Base-by-base conservation (phyloP, 371 early-diverging fungal genomes). In the Synchytrium microbalum region DNA sequence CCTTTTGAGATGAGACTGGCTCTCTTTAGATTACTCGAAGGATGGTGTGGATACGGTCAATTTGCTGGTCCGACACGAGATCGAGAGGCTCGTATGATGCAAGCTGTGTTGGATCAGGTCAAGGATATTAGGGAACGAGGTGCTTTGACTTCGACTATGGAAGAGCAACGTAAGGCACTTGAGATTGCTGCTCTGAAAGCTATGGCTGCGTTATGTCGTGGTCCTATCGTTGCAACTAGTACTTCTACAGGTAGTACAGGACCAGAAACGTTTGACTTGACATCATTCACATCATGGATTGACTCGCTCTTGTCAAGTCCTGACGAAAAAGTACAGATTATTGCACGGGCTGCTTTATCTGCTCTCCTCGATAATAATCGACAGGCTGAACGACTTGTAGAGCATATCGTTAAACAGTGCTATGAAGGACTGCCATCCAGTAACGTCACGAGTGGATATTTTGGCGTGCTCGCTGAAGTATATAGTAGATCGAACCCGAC, bases 1-100 rank as follows among this genome's bases (percentile, higher is more conserved):
- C 46, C 46, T 38, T 90, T 90, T 71, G 91, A 92, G 58, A 80
- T 86, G 0, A 81, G 96, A 32, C 67, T 85, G 3, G 80, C 80
- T 5, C 61, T 93, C 26, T 95, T 92, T 74, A 80, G 82, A 63
- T 79, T 93, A 67, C 87, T 95, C 77, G 94, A 93, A 70, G 82
- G 87, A 54, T 97, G 97, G 97, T 91, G 94, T 72, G 91, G 96
- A 1, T 85, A 88, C 67, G 94, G 95, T 0, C 75, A 74, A 33
- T 79, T 80, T 46, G 79, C 88, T 0, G 76, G 75, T n/a, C 52
- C 67, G 0, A 82, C 85, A 8, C 77, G 86, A 0, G 89, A 89
- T 2, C 72, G 86, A 0, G 92, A 94, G 66, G 82, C 80, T 1
- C 84, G 82, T 52, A 87, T 91, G 84, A 87, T 92, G 67, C 69